A percentile compares a stretch with the other conserved stretches of the same genome.
Evolutionary conservation across 257 asterid species (phyloP).

Genomic region (Capsicum baccatum): DNA sequence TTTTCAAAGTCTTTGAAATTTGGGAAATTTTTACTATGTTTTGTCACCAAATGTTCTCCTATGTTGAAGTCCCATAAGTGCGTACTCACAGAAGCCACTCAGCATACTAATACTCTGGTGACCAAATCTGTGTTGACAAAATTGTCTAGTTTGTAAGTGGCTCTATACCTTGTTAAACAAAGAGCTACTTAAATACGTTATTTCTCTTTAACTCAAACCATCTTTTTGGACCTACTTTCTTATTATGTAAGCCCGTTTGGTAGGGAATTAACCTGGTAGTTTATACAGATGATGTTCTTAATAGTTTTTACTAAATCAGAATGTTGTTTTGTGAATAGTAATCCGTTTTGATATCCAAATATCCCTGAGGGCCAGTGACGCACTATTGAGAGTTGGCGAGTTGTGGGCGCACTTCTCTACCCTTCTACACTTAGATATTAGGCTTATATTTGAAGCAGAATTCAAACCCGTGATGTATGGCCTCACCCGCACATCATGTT

Average conservation of each 20-base stretch:
- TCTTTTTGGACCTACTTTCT: not conserved
- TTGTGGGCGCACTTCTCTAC: not conserved
- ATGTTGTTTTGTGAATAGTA: not conserved
- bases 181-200: not conserved
- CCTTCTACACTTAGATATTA: not conserved
- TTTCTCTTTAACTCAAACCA: not conserved
- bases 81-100: conserved; percentile 54
- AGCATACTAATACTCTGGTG: conserved; percentile 59
- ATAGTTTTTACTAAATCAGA: conserved; percentile 4
- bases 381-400: not conserved
- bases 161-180: not conserved
- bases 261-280: not conserved
- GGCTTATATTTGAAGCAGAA: not conserved
- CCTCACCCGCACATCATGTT: not conserved
- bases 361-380: not conserved
- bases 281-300: conserved; percentile 13
- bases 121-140: conserved; percentile 73
- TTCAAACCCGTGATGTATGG: not conserved
- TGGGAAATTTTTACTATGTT: conserved; percentile 68
- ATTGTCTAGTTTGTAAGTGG: conserved; percentile 48
- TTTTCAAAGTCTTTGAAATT: conserved; percentile 71
- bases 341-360: not conserved
- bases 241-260: not conserved
- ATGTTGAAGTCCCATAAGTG: conserved; percentile 60
- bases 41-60: conserved; percentile 67